Base-by-base conservation (phyloP, 371 early-diverging fungal genomes). In the Mucor piriformis region DNA sequence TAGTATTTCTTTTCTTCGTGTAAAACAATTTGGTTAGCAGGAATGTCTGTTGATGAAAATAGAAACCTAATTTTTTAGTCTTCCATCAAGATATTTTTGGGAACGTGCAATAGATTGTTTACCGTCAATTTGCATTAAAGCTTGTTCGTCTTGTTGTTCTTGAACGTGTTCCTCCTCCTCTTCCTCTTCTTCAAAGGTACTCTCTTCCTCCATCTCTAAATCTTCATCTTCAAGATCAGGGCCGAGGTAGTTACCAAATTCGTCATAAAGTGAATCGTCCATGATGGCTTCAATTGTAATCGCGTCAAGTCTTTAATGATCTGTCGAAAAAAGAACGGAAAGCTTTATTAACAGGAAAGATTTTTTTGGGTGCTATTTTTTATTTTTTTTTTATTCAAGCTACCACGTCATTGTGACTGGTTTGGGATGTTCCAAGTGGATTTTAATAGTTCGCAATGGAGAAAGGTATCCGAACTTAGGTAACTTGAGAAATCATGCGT, bases 1-100 rank as follows among this genome's bases (percentile, higher is more conserved):
- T 98, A 98, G 73, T 97, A 98, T 67, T 93, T 92, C 71, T 97
- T 97, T 68, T 98, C 98, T 71, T 98, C 98, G 64, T 97, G 97
- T 46, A 96, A 82, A 0, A 98, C 92, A 43, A 98, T 85, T 69
- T 93, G 91, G 56, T 83, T 90, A 38, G 79, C 72, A 25, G 89
- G 81, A 66, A 83, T 78, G 53, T 86, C 87, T 88, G 61, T 18
- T 55, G 23, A 34, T 18, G 35, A 43, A 33, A n/a, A 35, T 18
- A 25, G 35, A 27, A 32, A 32, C 7, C 5, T 53, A 24, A 53
- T n/a, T n/a, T n/a, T n/a, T n/a, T n/a, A n/a, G n/a, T n/a, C n/a
- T n/a, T n/a, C n/a, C n/a, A n/a, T n/a, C n/a, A n/a, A n/a, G n/a
- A n/a, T n/a, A n/a, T n/a, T n/a, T n/a, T n/a, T n/a, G n/a, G n/a